Base-by-base conservation (phyloP, 148 eudicot genomes). In the Mesembryanthemum crystallinum region DNA sequence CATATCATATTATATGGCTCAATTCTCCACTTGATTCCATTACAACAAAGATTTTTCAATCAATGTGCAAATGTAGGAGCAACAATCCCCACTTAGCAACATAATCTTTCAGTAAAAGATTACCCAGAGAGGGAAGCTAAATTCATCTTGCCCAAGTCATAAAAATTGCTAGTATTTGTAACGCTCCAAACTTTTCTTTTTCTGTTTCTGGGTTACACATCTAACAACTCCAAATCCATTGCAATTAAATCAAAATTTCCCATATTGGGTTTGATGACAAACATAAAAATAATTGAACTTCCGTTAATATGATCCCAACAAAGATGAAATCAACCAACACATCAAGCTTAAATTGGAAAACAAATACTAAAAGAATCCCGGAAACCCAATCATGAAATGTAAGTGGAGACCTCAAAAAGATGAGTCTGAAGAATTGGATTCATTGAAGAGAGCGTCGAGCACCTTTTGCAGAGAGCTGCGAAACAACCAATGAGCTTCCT, bases 391-490 rank as follows among this genome's bases (percentile, higher is more conserved):
- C 45, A 14, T 14, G 23, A 25, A 37, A 5, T 17, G 9, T 6
- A 47, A 61, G 52, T 18, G 42, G 15, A 55, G 80, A 90, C 99
- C 96, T 95, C 83, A 55, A 92, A 92, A 39, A 66, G n/a, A 39
- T 7, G 97, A 92, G 75, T 85, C 83, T 29, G 85, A 75, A 15
- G 86, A 81, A 33, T 90, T 76, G 35, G 99, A 90, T 55, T 96
- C 97, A 85, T 79, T 85, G 85, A 95, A 83, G 58, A 95, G 92
- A 66, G 85, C 87, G 28, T 95, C 96, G 51, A 95, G 90, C 76
- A 95, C 98, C 98, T 65, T 86, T 86, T 17, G 87, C 86, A 33
- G 97, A 86, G 8, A 90, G 96, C 97, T 92, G 72, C 72, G 77
- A 4, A 52, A 67, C 73, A 63, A 62, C 32, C 78, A 73, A 49